Evolutionary conservation across 1,139 yeast species (phyloP), one percentile per base, ranked within the genome.

Genomic region (Candida mesenterica): DNA sequence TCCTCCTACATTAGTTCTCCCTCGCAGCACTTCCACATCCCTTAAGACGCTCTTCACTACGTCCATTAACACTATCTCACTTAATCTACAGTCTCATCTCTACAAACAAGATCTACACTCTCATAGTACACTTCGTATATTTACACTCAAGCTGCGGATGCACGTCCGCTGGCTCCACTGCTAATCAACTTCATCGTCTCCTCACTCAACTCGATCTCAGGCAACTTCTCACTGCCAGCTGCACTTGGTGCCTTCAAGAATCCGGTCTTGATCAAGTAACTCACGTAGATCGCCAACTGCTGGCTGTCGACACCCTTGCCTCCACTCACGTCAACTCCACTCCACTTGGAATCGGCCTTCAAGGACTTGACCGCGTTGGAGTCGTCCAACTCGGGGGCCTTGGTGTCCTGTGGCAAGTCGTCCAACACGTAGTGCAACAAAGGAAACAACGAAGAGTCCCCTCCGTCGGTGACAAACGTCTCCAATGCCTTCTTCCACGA

Each of bases 311-410:
- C 84, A 30, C 97, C 97, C 41, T 65, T 71, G 10, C 96, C 97
- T 0, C 60, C 57, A 34, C 87, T 74, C 23, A 60, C 65, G 49
- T 87, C 95, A 31, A 61, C 72, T 4, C 85, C 87, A 4, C 88
- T 75, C 78, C 80, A 76, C 20, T 54, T 53, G 4, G 68, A 62
- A 54, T 90, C 96, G 20, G 59, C 62, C 40, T 62, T 65, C 54
- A 92, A 76, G 0, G 94, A 75, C 18, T 58, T 58, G 12, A 71
- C 73, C 0, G 98, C 86, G 55, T 92, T 90, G 4, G 74, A 40
- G 50, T 92, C 98, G 55, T 89, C 96, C 49, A 92, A 73, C 59
- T 90, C 97, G 3, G 98, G 97, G 7, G 98, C 97, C 61, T 82
- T 85, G 31, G 97, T 86, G 56, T 81, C 82, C 45, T 82, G 84